Evolutionary conservation across 169 alveolate species (phyloP), one percentile per base, ranked within the genome.

Genomic region (Plasmodium vinckei): DNA sequence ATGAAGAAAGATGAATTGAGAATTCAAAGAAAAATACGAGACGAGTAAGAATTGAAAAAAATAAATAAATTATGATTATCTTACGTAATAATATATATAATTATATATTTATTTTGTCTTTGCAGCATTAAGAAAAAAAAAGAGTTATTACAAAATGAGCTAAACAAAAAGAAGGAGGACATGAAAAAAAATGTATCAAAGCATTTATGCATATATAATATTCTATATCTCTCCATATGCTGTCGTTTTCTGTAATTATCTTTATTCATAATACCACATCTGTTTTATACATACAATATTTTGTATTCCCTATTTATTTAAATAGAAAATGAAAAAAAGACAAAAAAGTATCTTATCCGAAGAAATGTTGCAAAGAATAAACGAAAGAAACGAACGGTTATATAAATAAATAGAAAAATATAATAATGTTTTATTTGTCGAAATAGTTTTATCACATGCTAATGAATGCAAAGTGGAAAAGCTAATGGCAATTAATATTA

Each of bases 341-440:
- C 88, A 77, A 56, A 77, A 33, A 47, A 77, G 75, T 44, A 59
- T 64, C 77, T 47, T 77, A 51, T 77, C 88, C 21, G 88, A 77
- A 59, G 88, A 77, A 64, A 63, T 69, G 63, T 64, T 77, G 69
- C 88, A 77, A 68, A 77, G 88, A 44, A 77, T 77, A 64, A 77
- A 44, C 49, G 88, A 77, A 56, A 49, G 88, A 23, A 77, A 77
- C 51, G 88, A 77, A 64, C 71, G 88, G 88, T 77, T 9, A 19
- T 51, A 51, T 7, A 25, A 51, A 23, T n/a, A 71, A 39, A 27
- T 49, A 54, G 10, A 25, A 71, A 71, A 71, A 33, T 7, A 65
- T 23, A n/a, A 61, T 61, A 23, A 5, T 21, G 71, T 23, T 9
- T 9, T 23, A 2, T 44, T 67, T 39, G 2, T 51, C 23, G 59